phyloP scores from a whole-genome alignment of 2,329 filamentous ascomycete species.

The Helotiales sp. region DNA sequence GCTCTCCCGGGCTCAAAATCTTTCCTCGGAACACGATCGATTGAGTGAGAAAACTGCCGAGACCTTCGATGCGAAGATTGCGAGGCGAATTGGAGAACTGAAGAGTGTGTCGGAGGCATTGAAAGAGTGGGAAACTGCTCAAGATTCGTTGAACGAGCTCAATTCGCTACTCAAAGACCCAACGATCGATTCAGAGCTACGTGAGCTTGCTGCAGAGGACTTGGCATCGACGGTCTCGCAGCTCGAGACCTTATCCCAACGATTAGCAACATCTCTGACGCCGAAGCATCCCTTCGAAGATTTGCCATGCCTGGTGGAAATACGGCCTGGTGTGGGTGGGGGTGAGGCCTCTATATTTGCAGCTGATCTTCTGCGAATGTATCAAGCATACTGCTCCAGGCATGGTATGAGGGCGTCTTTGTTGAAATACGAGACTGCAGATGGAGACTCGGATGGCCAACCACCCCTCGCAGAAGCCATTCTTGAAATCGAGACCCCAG shows the following conservation, averaged over 20 bases:
- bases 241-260: slow-evolving; percentile 62
- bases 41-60: slow-evolving; percentile 52
- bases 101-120: slow-evolving; percentile 57
- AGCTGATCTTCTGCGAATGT: slow-evolving; percentile 87
- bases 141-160: slow-evolving; percentile 55
- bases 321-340: slow-evolving; percentile 88
- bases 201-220: slow-evolving; percentile 78
- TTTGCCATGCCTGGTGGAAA: slow-evolving; percentile 87
- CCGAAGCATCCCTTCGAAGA: slow-evolving; percentile 88
- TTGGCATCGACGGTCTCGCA: slow-evolving; percentile 63
- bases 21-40: slow-evolving; percentile 57
- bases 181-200: slow-evolving; percentile 64
- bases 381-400: slow-evolving; percentile 72
- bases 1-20: slow-evolving; percentile 57
- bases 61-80: slow-evolving; percentile 56
- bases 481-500: slow-evolving; percentile 74
- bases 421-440: slow-evolving; percentile 78
- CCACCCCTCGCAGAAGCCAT: slow-evolving; percentile 81
- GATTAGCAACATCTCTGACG: slow-evolving; percentile 75
- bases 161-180: slow-evolving; percentile 46
- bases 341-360: slow-evolving; percentile 91
- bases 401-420: slow-evolving; percentile 65
- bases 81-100: slow-evolving; percentile 62
- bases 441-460: slow-evolving; percentile 62
- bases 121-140: slow-evolving; percentile 56